Base-by-base conservation (phyloP, 2,329 filamentous ascomycete species). In the Fonsecaea pedrosoi region DNA sequence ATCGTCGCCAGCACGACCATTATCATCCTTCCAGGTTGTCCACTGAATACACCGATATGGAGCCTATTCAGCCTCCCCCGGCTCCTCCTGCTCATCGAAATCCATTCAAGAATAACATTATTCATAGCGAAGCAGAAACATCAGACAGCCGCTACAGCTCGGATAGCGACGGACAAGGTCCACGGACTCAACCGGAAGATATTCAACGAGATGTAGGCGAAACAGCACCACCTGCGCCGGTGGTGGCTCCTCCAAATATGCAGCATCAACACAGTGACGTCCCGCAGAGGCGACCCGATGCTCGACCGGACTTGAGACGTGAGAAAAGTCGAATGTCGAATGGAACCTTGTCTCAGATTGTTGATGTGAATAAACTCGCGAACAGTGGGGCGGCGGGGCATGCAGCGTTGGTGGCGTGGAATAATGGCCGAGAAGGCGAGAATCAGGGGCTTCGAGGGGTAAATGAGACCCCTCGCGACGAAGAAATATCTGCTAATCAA, bases 321-420 rank as follows among this genome's bases (percentile, higher is more conserved):
- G 92, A 91, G 60, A 95, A 92, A 72, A 93, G 90, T 72, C 89
- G 92, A 25, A 89, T 98, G 77, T 97, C 95, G 32, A 86, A 85
- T 72, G 89, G 88, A 0, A 98, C 94, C 0, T 83, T 97, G 54
- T 85, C 89, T 54, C 92, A 97, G 75, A 84, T 98, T 76, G 88
- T 87, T 37, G 90, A 89, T 71, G 90, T 90, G 54, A 87, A 86
- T 62, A 86, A 85, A 25, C 32, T 62, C 10, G 66, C 64, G 25
- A 65, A 54, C 25, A 42, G 75, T 72, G 61, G 75, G 67, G 71
- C 75, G 66, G 45, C 79, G 50, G 75, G 76, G 30, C 78, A 79
- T 60, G 78, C 77, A 62, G 76, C 78, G 62, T 76, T 78, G 62
- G 74, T 78, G 65, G 77, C 80, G 59, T 81, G 81, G 76, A 78